Evolutionary conservation across 768 basidiomycete species (phyloP).

Genomic region (Leucogyrophana mollusca): DNA sequence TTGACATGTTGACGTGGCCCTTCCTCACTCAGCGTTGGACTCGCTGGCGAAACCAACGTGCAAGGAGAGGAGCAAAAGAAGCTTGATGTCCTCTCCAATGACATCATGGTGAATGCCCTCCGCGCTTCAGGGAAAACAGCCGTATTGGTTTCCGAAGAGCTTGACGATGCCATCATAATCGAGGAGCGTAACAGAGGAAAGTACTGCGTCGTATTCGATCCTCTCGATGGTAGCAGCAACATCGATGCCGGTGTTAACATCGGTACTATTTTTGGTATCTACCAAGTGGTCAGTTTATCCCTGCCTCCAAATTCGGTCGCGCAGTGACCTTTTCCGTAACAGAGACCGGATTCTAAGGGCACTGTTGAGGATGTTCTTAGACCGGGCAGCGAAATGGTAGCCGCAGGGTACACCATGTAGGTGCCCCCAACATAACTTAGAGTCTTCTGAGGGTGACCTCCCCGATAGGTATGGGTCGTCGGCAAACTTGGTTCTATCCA

Average conservation of each 20-base stretch:
- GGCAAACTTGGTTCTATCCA: conserved; percentile 93
- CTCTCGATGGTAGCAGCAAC: conserved; percentile 93
- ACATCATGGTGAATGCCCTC: conserved; percentile 98
- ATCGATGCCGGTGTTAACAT: conserved; percentile 99
- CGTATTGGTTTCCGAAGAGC: conserved; percentile 95
- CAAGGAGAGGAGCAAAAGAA: conserved; percentile 99
- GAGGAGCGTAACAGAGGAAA: conserved; percentile 76
- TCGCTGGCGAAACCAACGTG: conserved; percentile 95
- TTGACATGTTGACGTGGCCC: no score
- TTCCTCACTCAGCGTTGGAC: conserved; percentile 69
- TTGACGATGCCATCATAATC: conserved; percentile 90
- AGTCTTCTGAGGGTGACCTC: no score
- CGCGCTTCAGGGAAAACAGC: conserved; percentile 95
- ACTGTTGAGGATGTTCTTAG: conserved; percentile 84
- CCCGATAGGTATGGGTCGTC: conserved; percentile 82
- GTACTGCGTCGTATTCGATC: conserved; percentile 99
- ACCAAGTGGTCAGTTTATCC: conserved; percentile 68
- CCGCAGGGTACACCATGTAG: conserved; percentile 95
- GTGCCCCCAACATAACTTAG: conserved; percentile 30
- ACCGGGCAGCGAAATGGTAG: conserved; percentile 96
- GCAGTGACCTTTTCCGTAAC: conserved; percentile 4
- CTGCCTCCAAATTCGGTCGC: background rate
- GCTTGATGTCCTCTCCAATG: conserved; percentile 94
- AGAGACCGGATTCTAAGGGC: conserved; percentile 80
- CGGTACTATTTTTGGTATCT: conserved; percentile 97